Evolutionary conservation across 306 rosid genomes (phyloP), one percentile per base, ranked within the genome.

Genomic region (Vicia sativa): DNA sequence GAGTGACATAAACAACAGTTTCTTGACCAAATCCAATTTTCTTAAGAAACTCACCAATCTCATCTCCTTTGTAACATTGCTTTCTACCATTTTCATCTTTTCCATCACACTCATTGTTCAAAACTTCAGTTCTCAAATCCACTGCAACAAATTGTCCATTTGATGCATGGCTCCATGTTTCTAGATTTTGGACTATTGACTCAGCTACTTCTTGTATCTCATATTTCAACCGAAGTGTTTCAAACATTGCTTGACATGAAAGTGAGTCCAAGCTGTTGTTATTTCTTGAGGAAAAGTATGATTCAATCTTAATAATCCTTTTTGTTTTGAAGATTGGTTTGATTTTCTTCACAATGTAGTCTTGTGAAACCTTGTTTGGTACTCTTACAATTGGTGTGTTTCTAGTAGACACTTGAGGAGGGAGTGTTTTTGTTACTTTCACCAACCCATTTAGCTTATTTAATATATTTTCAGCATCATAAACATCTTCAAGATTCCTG

Each of bases 211-310:
- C 56, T 43, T 72, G 29, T 38, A 80, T 26, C 19, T 80, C 81
- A 7, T 54, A 13, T n/a, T 67, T 72, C 13, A 76, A 26, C 41
- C 68, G 6, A 38, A 80, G 76, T 31, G 79, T 59, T 19, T 78
- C 80, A 77, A 81, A 81, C 82, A 77, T 77, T 34, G 75, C 78
- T 11, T 58, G 62, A 37, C 85, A 81, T 59, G 82, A 68, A 65
- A 70, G 25, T 37, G 61, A 15, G 65, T 74, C 67, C 60, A 74
- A 1, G 29, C 31, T 57, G 18, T 71, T 66, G 19, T 44, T 71
- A 2, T 50, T 37, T 12, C 72, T 73, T 42, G 82, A 81, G 48
- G 85, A 56, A 23, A 81, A 77, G 7, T 53, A n/a, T 74, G 85
- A 65, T 65, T 74, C 82, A 65, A 81, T 68, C 75, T 75, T 77